Percentiles rank a stretch among this genome's conserved stretches.
phyloP scores from a whole-genome alignment of 73 alveolate species.

The Breviolum minutum region DNA sequence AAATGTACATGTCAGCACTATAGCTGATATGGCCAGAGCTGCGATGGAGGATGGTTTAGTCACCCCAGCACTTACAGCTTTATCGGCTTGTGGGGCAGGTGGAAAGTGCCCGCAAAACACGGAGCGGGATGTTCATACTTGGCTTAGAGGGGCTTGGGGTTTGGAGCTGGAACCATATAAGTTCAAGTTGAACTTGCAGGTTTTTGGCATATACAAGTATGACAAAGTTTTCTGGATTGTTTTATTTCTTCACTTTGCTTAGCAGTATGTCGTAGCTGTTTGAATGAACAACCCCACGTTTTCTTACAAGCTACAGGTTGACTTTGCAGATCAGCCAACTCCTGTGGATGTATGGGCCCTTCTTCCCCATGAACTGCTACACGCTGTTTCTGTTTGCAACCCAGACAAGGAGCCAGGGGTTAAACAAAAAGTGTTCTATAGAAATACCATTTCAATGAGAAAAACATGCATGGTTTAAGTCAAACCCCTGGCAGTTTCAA shows the following conservation, averaged over 20 bases:
- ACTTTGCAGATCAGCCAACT: constrained; percentile 1
- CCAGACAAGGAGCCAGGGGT: not conserved
- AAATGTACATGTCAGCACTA: not conserved
- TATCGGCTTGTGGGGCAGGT: not conserved
- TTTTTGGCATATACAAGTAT: no score
- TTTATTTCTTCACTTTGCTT: no score
- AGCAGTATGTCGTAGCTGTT: no score
- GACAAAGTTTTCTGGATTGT: no score
- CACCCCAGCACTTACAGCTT: not conserved
- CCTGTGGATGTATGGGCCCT: not conserved
- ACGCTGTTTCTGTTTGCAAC: not conserved
- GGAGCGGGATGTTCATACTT: not conserved
- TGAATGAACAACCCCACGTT: not conserved
- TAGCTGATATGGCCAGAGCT: not conserved
- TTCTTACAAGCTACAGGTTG: constrained; percentile 4
- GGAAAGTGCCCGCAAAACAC: not conserved
- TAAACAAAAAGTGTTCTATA: not conserved
- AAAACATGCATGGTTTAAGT: not conserved
- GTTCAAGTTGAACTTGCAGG: not conserved
- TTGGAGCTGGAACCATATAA: not conserved
- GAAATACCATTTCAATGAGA: no score
- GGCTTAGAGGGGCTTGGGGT: not conserved
- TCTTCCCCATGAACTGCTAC: constrained; percentile 22
- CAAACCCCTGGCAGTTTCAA: constrained; percentile 9
- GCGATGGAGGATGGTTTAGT: not conserved